phyloP scores from a whole-genome alignment of 495 filamentous ascomycete genomes.

The Staphylotrichum tortipilum region DNA sequence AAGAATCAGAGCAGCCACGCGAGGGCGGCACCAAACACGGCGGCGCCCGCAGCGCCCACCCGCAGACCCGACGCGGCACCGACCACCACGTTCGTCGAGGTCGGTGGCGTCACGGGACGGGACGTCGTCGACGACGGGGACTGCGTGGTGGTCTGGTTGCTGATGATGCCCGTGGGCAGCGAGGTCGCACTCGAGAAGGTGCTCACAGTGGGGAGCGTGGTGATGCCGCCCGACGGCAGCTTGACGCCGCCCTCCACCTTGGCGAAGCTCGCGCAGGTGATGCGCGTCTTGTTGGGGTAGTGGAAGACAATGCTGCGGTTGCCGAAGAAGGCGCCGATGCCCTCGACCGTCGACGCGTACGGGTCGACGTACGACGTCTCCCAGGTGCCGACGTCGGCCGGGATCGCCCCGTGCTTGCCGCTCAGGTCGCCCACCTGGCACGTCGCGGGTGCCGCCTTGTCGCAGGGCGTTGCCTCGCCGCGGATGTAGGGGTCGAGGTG shows the following conservation, averaged over 20 bases:
- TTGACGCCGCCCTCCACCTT: slow-evolving; percentile 12
- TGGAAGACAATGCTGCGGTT: slow-evolving; percentile 75
- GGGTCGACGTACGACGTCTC: slow-evolving; percentile 51
- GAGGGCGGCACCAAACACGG: slow-evolving; percentile 19
- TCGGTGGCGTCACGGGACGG: not conserved
- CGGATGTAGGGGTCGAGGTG: slow-evolving; percentile 52
- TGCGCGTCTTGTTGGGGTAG: slow-evolving; percentile 57
- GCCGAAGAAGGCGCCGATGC: slow-evolving; percentile 61
- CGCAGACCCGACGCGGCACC: slow-evolving; percentile 8
- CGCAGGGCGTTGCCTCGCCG: slow-evolving; percentile 56
- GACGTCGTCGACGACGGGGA: not conserved
- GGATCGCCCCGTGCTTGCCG: slow-evolving; percentile 70
- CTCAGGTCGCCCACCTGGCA: slow-evolving; percentile 80
- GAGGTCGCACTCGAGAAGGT: not conserved
- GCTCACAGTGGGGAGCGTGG: not conserved
- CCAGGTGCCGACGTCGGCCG: slow-evolving; percentile 31
- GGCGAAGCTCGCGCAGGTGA: slow-evolving; percentile 64
- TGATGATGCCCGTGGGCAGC: not conserved
- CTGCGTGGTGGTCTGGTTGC: not conserved
- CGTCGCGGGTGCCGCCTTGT: slow-evolving; percentile 49
- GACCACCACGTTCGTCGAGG: not conserved
- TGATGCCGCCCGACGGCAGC: not conserved
- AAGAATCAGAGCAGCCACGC: slow-evolving; percentile 21
- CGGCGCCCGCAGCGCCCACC: slow-evolving; percentile 7
- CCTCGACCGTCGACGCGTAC: slow-evolving; percentile 54